Evolutionary conservation across 768 basidiomycete species (phyloP).

Genomic region (Mycena leptocephala): DNA sequence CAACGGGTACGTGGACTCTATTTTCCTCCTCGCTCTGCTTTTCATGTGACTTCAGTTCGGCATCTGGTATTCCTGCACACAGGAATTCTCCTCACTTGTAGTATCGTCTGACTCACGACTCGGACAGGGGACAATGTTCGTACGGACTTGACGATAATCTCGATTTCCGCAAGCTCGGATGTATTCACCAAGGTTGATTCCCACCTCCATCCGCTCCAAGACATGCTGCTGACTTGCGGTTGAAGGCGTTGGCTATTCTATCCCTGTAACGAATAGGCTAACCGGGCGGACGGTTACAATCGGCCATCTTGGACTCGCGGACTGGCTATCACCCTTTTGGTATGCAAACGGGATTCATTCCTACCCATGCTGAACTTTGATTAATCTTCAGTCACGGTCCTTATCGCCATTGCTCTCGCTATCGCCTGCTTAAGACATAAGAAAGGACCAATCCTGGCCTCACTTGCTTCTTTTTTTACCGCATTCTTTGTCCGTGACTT

Average conservation of each 20-base stretch:
- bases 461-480: background rate
- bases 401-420: background rate
- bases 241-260: background rate
- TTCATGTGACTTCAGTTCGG: too few species aligned
- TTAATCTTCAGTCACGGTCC: background rate
- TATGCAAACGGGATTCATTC: background rate
- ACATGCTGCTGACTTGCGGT: background rate
- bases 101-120: too few species aligned
- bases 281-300: too few species aligned
- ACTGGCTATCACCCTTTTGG: slow-evolving; percentile 35
- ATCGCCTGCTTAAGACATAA: background rate
- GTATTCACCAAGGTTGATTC: too few species aligned
- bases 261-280: background rate
- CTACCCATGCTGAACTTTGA: background rate
- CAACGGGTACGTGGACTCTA: background rate
- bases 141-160: too few species aligned
- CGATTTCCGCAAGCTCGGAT: too few species aligned
- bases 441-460: background rate
- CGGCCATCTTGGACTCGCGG: slow-evolving; percentile 29
- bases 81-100: background rate
- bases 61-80: too few species aligned
- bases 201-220: too few species aligned
- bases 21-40: too few species aligned
- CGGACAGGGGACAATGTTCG: too few species aligned
- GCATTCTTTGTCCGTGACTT: slow-evolving; percentile 1